Evolutionary conservation across 2,329 filamentous ascomycete genomes (phyloP).

Genomic region (Onygenales sp.): DNA sequence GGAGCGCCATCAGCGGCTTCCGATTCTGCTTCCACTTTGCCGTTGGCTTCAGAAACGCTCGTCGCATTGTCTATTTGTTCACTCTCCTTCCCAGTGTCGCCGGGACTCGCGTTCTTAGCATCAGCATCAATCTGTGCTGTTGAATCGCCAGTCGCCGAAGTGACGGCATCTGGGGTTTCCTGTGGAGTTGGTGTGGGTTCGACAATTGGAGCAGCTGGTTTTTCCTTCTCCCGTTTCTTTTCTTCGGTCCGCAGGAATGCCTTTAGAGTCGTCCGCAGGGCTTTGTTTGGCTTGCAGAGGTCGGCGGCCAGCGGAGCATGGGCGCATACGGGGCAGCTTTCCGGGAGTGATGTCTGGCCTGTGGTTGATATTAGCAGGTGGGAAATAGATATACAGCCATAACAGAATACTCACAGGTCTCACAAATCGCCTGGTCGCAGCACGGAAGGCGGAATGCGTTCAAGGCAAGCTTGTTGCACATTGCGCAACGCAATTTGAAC

Average conservation of each 20-base stretch:
- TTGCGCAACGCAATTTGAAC: constrained; percentile 90
- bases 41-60: neutral
- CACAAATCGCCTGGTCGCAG: constrained; percentile 92
- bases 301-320: constrained; percentile 79
- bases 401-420: constrained; percentile 58
- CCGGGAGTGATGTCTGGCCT: constrained; percentile 68
- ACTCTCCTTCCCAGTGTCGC: neutral
- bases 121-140: neutral
- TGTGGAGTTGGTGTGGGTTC: neutral
- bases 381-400: constrained; percentile 8
- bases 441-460: constrained; percentile 89
- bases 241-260: constrained; percentile 85
- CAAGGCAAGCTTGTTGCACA: constrained; percentile 81
- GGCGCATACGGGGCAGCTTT: constrained; percentile 84
- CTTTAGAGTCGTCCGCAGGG: constrained; percentile 81
- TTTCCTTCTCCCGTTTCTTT: constrained; percentile 69
- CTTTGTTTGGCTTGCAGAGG: constrained; percentile 81
- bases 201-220: constrained; percentile 28
- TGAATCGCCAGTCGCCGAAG: neutral
- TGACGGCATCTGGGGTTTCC: neutral
- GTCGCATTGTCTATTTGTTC: neutral
- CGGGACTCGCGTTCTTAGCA: neutral
- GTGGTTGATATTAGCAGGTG: neutral
- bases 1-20: neutral
- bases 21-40: neutral